These are phyloP conservation scores for Ophiostoma sp. DNA, from an alignment of 2,329 filamentous ascomycete genomes.

Conservation along the genomic window DNA sequence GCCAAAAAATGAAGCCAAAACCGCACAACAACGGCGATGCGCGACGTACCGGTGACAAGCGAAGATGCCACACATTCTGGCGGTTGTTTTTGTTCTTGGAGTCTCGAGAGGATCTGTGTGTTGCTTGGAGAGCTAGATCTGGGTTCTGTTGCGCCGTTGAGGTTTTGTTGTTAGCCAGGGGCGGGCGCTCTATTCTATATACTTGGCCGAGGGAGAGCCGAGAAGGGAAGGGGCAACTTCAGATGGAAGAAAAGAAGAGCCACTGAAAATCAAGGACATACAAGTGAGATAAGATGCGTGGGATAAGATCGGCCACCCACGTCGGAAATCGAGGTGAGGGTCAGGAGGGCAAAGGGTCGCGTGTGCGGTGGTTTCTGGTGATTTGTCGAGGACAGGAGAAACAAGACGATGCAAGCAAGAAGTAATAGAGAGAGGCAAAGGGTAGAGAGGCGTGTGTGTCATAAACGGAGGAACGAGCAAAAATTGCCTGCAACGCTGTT, in stretches of 20 bases:
- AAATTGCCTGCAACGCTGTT: slow-evolving; percentile 24
- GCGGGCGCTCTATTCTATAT: slow-evolving; percentile 18
- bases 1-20: slow-evolving; percentile 14
- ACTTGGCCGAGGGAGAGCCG: slow-evolving; percentile 12
- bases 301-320: slow-evolving; percentile 11
- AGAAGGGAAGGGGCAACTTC: not conserved
- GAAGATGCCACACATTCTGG: slow-evolving; percentile 90
- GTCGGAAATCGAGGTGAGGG: slow-evolving; percentile 13
- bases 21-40: slow-evolving; percentile 7
- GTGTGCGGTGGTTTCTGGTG: slow-evolving; percentile 13
- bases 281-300: slow-evolving; percentile 4
- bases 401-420: not conserved
- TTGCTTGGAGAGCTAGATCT: not conserved
- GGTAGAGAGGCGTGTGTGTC: slow-evolving; percentile 8
- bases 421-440: slow-evolving; percentile 1
- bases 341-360: slow-evolving; percentile 11
- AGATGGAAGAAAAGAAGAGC: not conserved
- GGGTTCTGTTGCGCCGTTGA: slow-evolving; percentile 10
- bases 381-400: slow-evolving; percentile 19
- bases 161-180: slow-evolving; percentile 12
- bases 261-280: not conserved
- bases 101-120: not conserved
- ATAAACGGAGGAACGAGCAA: not conserved
- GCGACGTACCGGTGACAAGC: slow-evolving; percentile 80
- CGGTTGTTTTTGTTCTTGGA: not conserved